phyloP scores from a whole-genome alignment of 1,284 basidiomycete genomes.

The Papiliotrema nemorosa region DNA sequence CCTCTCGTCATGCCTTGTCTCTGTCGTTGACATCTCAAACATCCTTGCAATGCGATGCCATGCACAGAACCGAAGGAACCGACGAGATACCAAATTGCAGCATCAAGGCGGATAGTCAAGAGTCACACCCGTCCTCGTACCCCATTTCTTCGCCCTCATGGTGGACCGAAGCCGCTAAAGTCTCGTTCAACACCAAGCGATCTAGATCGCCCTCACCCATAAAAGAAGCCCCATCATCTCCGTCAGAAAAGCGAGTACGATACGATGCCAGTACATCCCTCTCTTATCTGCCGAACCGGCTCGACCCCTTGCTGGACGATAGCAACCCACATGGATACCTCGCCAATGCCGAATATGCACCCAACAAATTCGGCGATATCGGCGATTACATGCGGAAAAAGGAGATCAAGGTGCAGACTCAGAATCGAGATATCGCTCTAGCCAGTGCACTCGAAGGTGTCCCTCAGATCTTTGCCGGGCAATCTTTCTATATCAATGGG shows the following conservation, averaged over 20 bases:
- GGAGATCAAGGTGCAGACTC: slow-evolving; percentile 81
- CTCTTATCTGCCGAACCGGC: slow-evolving; percentile 31
- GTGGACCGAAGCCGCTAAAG: slow-evolving; percentile 29
- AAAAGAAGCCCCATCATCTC: not conserved
- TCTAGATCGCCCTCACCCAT: slow-evolving; percentile 5
- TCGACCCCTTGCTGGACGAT: slow-evolving; percentile 14
- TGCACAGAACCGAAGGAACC: too few relatives aligned
- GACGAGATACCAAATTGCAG: too few relatives aligned
- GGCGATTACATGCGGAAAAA: slow-evolving; percentile 87
- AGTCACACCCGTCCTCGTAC: slow-evolving; percentile 19
- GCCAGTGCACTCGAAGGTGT: slow-evolving; percentile 25
- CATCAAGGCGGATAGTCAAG: too few relatives aligned
- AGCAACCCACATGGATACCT: slow-evolving; percentile 40
- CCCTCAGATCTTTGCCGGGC: slow-evolving; percentile 64
- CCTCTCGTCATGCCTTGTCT: too few relatives aligned
- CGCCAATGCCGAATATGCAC: slow-evolving; percentile 59
- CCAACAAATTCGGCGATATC: slow-evolving; percentile 74
- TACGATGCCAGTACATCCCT: slow-evolving; percentile 12
- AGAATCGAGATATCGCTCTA: slow-evolving; percentile 63
- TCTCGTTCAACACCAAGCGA: not conserved
- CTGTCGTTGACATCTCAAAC: too few relatives aligned
- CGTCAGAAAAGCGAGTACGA: slow-evolving; percentile 1
- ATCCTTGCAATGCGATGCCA: too few relatives aligned
- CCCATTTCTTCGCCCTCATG: slow-evolving; percentile 35
- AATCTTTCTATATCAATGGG: slow-evolving; percentile 87